Evolutionary conservation across 306 rosid species (phyloP), one percentile per base, ranked within the genome.

Genomic region (Vigna nakashimae): DNA sequence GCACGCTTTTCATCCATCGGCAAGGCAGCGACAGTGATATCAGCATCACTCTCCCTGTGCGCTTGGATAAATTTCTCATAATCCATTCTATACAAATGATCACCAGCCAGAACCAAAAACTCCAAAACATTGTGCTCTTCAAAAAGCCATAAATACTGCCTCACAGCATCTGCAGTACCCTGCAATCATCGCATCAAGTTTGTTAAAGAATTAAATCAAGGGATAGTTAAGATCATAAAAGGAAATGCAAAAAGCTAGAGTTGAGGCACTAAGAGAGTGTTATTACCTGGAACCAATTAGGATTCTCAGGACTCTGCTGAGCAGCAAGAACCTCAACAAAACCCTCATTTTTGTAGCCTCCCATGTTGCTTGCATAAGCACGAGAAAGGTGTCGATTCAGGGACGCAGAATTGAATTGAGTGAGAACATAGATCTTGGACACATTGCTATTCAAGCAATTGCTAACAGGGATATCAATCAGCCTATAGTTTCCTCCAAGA

Each of bases 141-240:
- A 85, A 96, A 96, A 45, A 96, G 87, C 98, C 99, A 95, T 73
- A 96, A 74, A 64, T 96, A 92, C 78, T 95, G 98, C 84, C 98
- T 91, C 85, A 96, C 98, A 46, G 97, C 98, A 87, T 96, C 98
- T 3, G 99, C 99, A 18, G 98, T 96, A 32, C 99, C 98, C 99
- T 96, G 86, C 38, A 80, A 74, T 5, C 6, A 53, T 13, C 59
- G 70, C 26, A 71, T 43, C 46, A 49, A 11, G 18, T 8, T 13
- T 69, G 42, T 63, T 65, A 26, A 74, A 51, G 50, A 9, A 78
- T 58, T 69, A 59, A 58, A 49, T 30, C 58, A 67, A 66, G 14
- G 11, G 24, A 52, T 9, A 40, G 18, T 5, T 36, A 56, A 75
- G 34, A 56, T 58, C 73, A 64, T 14, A 46, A 45, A 45, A 45